A percentile compares a stretch with the other conserved stretches of the same genome.
Conservation (phyloP, 768 basidiomycete genomes). For the Tephrocybe sp. region DNA sequence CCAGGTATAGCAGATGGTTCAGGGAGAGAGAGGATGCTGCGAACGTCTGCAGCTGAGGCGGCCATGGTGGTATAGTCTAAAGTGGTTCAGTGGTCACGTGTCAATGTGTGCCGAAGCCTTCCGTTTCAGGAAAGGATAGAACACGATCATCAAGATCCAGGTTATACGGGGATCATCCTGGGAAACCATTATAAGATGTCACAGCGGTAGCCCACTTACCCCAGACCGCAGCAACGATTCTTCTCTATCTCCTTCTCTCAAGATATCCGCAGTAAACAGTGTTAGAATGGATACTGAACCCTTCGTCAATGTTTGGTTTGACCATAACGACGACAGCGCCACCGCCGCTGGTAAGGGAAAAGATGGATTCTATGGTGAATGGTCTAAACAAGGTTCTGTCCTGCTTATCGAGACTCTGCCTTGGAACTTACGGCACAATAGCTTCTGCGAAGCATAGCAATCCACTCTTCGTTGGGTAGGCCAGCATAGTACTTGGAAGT, state of each 20-base stretch:
- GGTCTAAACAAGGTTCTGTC: conserved; percentile 49
- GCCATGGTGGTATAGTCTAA: conserved; percentile 44
- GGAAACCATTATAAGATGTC: too few relatives aligned
- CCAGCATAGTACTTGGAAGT: not conserved
- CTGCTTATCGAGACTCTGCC: not conserved
- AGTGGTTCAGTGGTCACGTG: conserved; percentile 16
- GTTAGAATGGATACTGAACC: conserved; percentile 12
- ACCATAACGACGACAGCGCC: conserved; percentile 12
- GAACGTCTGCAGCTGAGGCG: conserved; percentile 76
- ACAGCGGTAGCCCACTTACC: not conserved
- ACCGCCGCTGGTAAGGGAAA: conserved; percentile 9
- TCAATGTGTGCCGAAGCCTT: not conserved
- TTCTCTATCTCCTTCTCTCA: not conserved
- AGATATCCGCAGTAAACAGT: not conserved
- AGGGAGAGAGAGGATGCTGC: conserved; percentile 76
- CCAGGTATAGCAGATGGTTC: conserved; percentile 39
- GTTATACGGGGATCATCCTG: too few relatives aligned
- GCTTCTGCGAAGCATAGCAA: conserved; percentile 55
- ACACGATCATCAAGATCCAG: too few relatives aligned
- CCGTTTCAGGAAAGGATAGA: not conserved
- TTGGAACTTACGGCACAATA: conserved; percentile 12
- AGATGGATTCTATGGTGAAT: conserved; percentile 48
- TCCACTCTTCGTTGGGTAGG: conserved; percentile 48
- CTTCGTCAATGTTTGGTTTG: conserved; percentile 19
- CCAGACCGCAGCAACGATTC: not conserved